These are phyloP conservation scores for Areca catechu DNA, from an alignment of 176 grass and related monocot species.

Conservation along the genomic window DNA sequence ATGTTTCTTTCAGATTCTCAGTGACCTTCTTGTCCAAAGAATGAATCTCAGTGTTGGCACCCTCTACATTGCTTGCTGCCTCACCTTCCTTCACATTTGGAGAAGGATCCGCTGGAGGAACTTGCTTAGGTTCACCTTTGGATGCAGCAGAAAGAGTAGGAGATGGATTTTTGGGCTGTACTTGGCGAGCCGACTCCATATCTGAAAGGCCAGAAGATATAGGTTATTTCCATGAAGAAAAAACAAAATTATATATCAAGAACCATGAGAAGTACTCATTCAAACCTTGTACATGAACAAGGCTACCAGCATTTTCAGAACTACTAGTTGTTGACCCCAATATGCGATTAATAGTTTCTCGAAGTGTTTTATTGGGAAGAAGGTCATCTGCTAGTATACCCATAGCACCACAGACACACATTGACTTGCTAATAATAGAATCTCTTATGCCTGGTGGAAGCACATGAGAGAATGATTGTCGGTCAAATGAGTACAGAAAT, in stretches of 20 bases:
- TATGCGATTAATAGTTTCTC: conserved; percentile 85
- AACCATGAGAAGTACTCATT: conserved; percentile 10
- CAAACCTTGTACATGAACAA: conserved; percentile 70
- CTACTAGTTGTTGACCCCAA: conserved; percentile 90
- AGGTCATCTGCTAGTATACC: conserved; percentile 93
- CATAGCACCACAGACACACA: conserved; percentile 83
- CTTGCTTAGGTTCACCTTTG: conserved; percentile 61
- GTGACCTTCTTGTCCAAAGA: conserved; percentile 41
- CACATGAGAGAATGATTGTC: conserved; percentile 12
- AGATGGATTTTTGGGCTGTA: conserved; percentile 56
- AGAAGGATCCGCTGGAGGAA: conserved; percentile 38
- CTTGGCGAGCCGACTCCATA: conserved; percentile 62
- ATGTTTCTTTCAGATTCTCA: conserved; percentile 31
- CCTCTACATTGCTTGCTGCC: conserved; percentile 37
- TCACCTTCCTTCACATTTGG: conserved; percentile 32
- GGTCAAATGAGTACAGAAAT: no score
- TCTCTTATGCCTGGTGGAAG: conserved; percentile 71
- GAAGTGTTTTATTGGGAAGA: conserved; percentile 87
- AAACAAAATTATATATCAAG: conserved; percentile 7
- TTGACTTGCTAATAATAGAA: conserved; percentile 66
- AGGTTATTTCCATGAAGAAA: conserved; percentile 11
- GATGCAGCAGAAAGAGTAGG: conserved; percentile 78
- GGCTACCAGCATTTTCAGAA: conserved; percentile 71
- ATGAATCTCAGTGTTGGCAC: conserved; percentile 31
- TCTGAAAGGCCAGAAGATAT: conserved; percentile 35